A percentile compares a stretch with the other conserved stretches of the same genome.
Conservation (phyloP, 2,329 filamentous ascomycete species). For the Fusarium luffae region DNA sequence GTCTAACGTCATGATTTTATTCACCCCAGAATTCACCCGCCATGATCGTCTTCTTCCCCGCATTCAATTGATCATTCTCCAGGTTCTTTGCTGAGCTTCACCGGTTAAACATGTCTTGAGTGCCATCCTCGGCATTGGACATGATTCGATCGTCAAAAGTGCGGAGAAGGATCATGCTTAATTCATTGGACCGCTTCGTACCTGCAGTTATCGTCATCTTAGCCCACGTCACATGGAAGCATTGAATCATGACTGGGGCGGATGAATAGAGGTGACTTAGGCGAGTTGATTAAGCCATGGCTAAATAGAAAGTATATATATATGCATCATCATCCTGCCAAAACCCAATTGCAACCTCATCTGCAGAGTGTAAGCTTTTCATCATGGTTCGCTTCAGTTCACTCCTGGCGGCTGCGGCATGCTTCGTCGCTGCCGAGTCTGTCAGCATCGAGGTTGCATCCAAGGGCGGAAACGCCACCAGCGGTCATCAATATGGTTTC, state of each 20-base stretch:
- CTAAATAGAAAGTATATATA: slow-evolving; percentile 5
- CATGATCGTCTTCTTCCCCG: slow-evolving; percentile 10
- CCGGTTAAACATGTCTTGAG: slow-evolving; percentile 19
- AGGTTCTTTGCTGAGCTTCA: not conserved
- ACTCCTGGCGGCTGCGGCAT: slow-evolving; percentile 31
- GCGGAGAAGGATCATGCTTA: slow-evolving; percentile 20
- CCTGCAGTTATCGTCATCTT: not conserved
- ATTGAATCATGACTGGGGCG: not conserved
- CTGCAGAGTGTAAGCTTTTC: slow-evolving; percentile 1
- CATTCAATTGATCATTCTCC: slow-evolving; percentile 10
- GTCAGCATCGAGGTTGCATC: slow-evolving; percentile 53
- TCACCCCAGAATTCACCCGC: slow-evolving; percentile 30
- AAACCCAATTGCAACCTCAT: not conserved
- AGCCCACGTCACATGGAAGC: not conserved
- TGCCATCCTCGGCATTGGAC: slow-evolving; percentile 11
- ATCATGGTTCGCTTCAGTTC: slow-evolving; percentile 37
- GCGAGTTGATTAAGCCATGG: not conserved
- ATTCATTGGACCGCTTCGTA: slow-evolving; percentile 34
- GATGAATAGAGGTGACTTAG: not conserved
- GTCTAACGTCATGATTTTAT: slow-evolving; percentile 20
- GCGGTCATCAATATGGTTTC: slow-evolving; percentile 59
- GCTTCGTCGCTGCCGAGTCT: slow-evolving; percentile 37
- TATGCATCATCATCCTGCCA: not conserved
- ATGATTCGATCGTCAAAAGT: slow-evolving; percentile 25
- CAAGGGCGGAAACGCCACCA: slow-evolving; percentile 56